phyloP scores from a whole-genome alignment of 768 basidiomycete genomes.

The Tylopilus sp. region DNA sequence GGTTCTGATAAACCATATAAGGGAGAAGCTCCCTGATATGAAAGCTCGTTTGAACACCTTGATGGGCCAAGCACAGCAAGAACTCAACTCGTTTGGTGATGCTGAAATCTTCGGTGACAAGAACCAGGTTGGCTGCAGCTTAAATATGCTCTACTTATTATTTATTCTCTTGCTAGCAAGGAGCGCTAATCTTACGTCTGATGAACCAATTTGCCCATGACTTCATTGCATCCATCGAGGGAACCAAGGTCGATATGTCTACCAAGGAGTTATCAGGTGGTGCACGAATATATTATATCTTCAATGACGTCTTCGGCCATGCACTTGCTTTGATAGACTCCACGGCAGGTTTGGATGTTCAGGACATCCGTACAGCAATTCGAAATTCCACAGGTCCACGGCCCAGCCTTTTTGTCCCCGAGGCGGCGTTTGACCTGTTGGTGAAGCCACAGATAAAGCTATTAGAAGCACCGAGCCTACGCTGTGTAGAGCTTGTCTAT shows the following conservation, averaged over 20 bases:
- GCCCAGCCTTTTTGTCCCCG: constrained; percentile 95
- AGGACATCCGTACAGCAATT: constrained; percentile 97
- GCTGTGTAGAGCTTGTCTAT: constrained; percentile 97
- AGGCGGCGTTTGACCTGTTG: constrained; percentile 92
- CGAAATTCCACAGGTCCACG: constrained; percentile 97
- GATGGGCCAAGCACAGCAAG: constrained; percentile 99
- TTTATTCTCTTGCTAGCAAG: constrained; percentile 50
- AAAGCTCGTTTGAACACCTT: constrained; percentile 96
- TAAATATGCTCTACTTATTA: constrained; percentile 7
- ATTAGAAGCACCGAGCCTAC: constrained; percentile 87
- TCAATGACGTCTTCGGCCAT: constrained; percentile 95
- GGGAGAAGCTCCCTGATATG: constrained; percentile 99
- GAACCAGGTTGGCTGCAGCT: constrained; percentile 54
- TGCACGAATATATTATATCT: constrained; percentile 98
- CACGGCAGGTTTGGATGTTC: constrained; percentile 84
- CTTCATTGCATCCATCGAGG: constrained; percentile 96
- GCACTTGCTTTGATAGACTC: constrained; percentile 90
- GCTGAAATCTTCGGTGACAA: constrained; percentile 88
- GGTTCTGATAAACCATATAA: constrained; percentile 96
- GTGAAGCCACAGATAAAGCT: constrained; percentile 99
- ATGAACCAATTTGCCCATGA: constrained; percentile 99
- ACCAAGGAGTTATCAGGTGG: constrained; percentile 99
- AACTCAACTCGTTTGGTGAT: constrained; percentile 95
- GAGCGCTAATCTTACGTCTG: constrained; percentile 83
- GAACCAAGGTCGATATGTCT: constrained; percentile 92